Evolutionary conservation across 768 basidiomycete species (phyloP), one percentile per base, ranked within the genome.

Genomic region (Dentipellis fragilis): DNA sequence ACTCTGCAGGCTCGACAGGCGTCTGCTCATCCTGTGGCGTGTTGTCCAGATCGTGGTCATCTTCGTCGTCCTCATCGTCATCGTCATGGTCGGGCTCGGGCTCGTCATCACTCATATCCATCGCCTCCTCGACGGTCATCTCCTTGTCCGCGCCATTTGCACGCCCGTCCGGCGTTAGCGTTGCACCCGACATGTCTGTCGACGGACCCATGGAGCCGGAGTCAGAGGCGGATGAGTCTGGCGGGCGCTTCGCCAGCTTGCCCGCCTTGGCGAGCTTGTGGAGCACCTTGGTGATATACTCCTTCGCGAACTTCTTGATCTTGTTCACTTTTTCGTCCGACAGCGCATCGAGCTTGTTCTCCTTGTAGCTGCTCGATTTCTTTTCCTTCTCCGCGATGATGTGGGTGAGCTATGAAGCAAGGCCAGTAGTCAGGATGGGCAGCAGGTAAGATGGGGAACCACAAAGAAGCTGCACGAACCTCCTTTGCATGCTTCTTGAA

Each of bases 401-500:
- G 57, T 87, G 78, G 0, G 93, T 93, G 58, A 96, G 74, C 94
- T 96, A n/a, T 23, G 8, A 12, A 4, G 54, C 22, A 45, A 37
- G 10, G 2, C 3, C 29, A 38, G 29, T 3, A 29, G 29, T 29
- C 29, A 53, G 17, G 58, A 55, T 54, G 38, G 58, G 34, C 17
- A 37, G 39, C 12, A 40, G 3, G n/a, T 9, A 22, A 55, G 2
- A 8, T 40, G 21, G 46, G 54, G 50, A 38, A 36, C 54, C 54
- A 34, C 3, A 29, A 51, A 3, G n/a, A 10, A 42, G 3, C 17
- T n/a, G n/a, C 5, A 65, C 79, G 58, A 59, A 92, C 95, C 81
- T 97, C 92, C 67, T 93, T 92, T 2, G 96, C 96, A 66, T 96
- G 84, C 66, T 85, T 85, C 77, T 99, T 99, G 80, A 98, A 97